These are phyloP conservation scores for Meira nashicola DNA, from an alignment of 1,284 basidiomycete genomes.

Conservation along the genomic window DNA sequence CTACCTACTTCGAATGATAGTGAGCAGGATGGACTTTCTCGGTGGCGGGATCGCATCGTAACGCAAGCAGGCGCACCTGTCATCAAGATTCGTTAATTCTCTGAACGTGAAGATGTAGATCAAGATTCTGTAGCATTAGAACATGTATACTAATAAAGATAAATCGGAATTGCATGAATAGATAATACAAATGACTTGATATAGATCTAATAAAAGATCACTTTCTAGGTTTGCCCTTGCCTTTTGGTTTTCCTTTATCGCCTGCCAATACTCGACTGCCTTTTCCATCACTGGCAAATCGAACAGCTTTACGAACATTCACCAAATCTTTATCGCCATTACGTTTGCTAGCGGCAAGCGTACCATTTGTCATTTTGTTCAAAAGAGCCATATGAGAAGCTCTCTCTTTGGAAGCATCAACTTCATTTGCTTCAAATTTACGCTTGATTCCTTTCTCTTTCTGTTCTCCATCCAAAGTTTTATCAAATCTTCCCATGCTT, in stretches of 20 bases:
- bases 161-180: too few relatives aligned
- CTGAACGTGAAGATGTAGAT: too few relatives aligned
- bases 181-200: too few relatives aligned
- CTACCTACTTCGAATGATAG: not conserved
- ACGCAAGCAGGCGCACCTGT: not conserved
- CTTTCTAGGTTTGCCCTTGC: too few relatives aligned
- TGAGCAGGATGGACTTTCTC: not conserved
- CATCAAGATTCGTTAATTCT: not conserved
- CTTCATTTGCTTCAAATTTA: constrained; percentile 81
- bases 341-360: constrained; percentile 16
- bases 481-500: constrained; percentile 82
- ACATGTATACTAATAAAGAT: too few relatives aligned
- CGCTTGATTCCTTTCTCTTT: constrained; percentile 80
- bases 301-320: constrained; percentile 43
- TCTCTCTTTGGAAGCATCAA: constrained; percentile 65
- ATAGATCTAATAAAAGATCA: too few relatives aligned
- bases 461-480: constrained; percentile 77
- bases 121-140: not conserved
- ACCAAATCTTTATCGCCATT: constrained; percentile 51
- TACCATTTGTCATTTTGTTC: constrained; percentile 66
- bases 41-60: not conserved
- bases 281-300: constrained; percentile 35
- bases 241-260: not conserved
- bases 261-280: constrained; percentile 5
- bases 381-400: constrained; percentile 70